Percentiles rank a stretch among this genome's conserved stretches.
These are phyloP conservation scores for Coemansia pectinata DNA, from an alignment of 192 early-diverging fungal genomes.

Conservation along the genomic window DNA sequence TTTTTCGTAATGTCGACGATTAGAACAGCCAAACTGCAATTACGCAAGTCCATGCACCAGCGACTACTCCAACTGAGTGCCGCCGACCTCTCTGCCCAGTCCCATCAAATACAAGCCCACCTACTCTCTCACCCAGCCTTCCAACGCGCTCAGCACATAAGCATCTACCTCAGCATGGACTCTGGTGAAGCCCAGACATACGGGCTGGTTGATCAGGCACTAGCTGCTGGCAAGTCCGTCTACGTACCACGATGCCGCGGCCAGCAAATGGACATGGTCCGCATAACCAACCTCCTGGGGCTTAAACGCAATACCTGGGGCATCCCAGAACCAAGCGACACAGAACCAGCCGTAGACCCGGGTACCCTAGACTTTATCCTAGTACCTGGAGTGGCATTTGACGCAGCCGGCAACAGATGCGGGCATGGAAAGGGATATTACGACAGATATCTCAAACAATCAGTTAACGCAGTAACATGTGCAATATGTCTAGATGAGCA, in stretches of 20 bases:
- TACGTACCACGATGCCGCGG: slow-evolving; percentile 38
- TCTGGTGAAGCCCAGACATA: slow-evolving; percentile 32
- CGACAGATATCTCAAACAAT: slow-evolving; percentile 27
- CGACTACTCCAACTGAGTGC: slow-evolving; percentile 6
- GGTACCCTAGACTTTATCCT: slow-evolving; percentile 32
- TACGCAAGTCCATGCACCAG: slow-evolving; percentile 33
- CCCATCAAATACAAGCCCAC: slow-evolving; percentile 6
- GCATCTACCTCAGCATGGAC: slow-evolving; percentile 47
- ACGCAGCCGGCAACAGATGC: slow-evolving; percentile 25
- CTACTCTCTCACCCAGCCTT: slow-evolving; percentile 6
- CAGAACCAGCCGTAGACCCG: slow-evolving; percentile 20
- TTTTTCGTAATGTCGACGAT: slow-evolving; percentile 2
- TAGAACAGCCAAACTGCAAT: slow-evolving; percentile 22
- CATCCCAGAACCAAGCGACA: slow-evolving; percentile 28
- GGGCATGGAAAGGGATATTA: slow-evolving; percentile 53
- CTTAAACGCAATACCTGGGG: slow-evolving; percentile 33
- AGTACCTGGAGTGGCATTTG: slow-evolving; percentile 51
- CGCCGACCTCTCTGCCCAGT: slow-evolving; percentile 10
- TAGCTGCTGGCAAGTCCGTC: slow-evolving; percentile 29
- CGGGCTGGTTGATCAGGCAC: slow-evolving; percentile 8
- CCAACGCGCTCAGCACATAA: slow-evolving; percentile 21
- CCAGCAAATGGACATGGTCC: slow-evolving; percentile 37
- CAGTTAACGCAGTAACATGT: slow-evolving; percentile 16
- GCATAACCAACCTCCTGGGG: neutral
- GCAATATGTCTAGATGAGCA: slow-evolving; percentile 43